Conservation (phyloP, 2,329 filamentous ascomycete genomes). For the Cadophora malorum region DNA sequence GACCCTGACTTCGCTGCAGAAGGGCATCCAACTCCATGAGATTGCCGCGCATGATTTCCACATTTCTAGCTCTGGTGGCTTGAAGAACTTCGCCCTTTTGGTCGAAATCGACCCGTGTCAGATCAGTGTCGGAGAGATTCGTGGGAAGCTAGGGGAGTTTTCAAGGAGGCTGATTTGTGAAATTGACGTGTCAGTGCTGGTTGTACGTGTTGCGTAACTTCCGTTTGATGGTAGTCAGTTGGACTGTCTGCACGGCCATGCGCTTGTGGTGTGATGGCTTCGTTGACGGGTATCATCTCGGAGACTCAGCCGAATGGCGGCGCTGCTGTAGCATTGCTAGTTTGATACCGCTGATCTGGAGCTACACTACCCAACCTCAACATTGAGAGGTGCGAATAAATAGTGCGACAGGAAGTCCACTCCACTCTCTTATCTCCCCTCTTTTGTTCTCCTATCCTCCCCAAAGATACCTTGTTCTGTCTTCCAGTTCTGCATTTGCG, state of each 20-base stretch:
- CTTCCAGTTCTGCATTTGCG: neutral
- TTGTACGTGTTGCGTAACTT: neutral
- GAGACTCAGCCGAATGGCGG: neutral
- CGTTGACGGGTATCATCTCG: neutral
- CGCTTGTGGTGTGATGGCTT: neutral
- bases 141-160: neutral
- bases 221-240: no score
- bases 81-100: neutral
- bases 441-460: neutral
- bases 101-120: neutral
- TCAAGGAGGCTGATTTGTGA: neutral
- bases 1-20: neutral
- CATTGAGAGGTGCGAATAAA: neutral
- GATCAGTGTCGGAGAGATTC: neutral
- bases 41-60: conserved; percentile 1
- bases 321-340: neutral
- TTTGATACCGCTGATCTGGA: neutral
- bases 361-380: conserved; percentile 8
- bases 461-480: neutral
- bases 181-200: neutral
- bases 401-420: neutral
- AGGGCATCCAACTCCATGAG: neutral
- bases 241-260: no score
- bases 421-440: neutral
- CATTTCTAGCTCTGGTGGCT: neutral